Evolutionary conservation across 2,329 filamentous ascomycete genomes (phyloP), one percentile per base, ranked within the genome.

Genomic region (Pezicula rhizophila): DNA sequence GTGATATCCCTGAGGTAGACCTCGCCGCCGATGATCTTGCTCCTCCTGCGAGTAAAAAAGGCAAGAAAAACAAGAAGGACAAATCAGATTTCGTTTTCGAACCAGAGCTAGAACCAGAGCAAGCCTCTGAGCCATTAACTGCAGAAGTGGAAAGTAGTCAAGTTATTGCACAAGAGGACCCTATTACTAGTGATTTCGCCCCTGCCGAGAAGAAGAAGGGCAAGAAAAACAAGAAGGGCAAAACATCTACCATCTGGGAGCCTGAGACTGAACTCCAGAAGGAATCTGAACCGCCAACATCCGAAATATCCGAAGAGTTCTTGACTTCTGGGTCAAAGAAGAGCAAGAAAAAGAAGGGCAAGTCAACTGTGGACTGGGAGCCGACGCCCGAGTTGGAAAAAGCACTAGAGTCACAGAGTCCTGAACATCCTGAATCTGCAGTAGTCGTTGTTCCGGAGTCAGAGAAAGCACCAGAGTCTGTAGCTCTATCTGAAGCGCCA

Each of bases 321-420:
- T 48, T 18, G 17, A 34, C 33, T 18, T 25, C 52, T n/a, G 34
- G 47, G 15, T 46, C 59, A 20, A 66, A 63, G 58, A 67, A 65
- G 50, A 53, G 55, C 40, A 68, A 67, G 57, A 68, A 61, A 46
- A 74, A 71, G 57, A 74, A 72, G 59, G 61, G 60, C 31, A 75
- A 71, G 63, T 73, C 73, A 52, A 60, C 40, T 41, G 8, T 40
- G 15, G 38, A 40, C 38, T 40, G 38, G 38, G 23, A 31, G 12
- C 28, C 28, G 6, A 23, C 23, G 23, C 6, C 23, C 23, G 23
- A 23, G 23, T 23, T 23, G 6, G 23, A 23, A 7, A 23, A 23
- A 23, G 4, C 23, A 5, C 6, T 7, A 17, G 35, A 38, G 12
- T 18, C 35, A 15, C 49, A 53, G 18, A 42, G 47, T 3, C 41